Base-by-base conservation (phyloP, 2,329 filamentous ascomycete genomes). In the Fusarium buxicola region DNA sequence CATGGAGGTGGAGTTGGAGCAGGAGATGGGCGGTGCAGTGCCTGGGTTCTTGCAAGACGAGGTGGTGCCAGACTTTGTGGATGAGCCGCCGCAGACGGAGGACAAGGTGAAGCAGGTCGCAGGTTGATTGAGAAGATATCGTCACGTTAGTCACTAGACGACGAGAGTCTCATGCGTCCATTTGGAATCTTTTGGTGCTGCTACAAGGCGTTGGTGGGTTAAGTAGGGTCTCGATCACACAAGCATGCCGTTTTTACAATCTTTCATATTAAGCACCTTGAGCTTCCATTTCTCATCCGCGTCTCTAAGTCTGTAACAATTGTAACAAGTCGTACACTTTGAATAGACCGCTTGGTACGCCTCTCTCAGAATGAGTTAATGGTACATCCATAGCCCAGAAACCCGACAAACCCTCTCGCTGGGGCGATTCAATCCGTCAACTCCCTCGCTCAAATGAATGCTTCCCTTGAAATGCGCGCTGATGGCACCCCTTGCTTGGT, bases 21-120 rank as follows among this genome's bases (percentile, higher is more conserved):
- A 86, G 46, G 83, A 87, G 53, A 80, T 91, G 65, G 86, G 77
- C 34, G 81, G 80, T 10, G 87, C 86, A 43, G 82, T 96, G 68
- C 95, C 95, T 0, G 89, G 89, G 46, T 99, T 96, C 77, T 82
- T 99, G 83, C 86, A 92, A 73, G 95, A 98, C 70, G 93, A 97
- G 77, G 87, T 92, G 13, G 84, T 87, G 54, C 92, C 92, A 16
- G 89, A 93, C 48, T 98, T 99, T 75, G 91, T 99, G 58, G 95
- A 99, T 76, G 94, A 97, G 80, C 87, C 92, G 15, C 94, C 94
- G 2, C 85, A 89, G 77, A 80, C 85, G 41, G 82, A 82, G 12
- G 85, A 83, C 65, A 94, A 95, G 80, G 85, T 96, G 44, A 95
- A 94, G 81, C 92, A 96, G 77, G 91, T 87, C 40, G 93, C 86